These are phyloP conservation scores for Dipteronia dyeriana DNA, from an alignment of 345 rosid species.

Conservation along the genomic window DNA sequence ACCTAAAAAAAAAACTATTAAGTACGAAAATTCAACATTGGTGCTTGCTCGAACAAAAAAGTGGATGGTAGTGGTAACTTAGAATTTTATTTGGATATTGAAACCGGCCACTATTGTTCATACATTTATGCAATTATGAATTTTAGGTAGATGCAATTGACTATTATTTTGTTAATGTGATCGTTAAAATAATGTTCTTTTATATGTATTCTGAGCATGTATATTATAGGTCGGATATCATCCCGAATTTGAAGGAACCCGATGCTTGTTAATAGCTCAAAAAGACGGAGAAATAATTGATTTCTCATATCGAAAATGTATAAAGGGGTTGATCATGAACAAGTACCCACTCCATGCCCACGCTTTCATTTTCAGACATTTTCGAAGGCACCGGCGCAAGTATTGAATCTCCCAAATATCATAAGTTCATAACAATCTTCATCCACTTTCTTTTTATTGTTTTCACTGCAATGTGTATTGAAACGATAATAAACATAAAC, in stretches of 20 bases:
- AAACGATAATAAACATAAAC: too few relatives aligned
- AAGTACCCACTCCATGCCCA: slow-evolving; percentile 18
- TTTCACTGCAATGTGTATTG: too few relatives aligned
- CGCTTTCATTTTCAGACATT: slow-evolving; percentile 9
- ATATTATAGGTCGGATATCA: background rate
- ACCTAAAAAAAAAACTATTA: too few relatives aligned
- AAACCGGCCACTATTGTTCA: background rate
- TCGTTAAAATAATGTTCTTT: too few relatives aligned
- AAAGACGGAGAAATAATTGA: slow-evolving; percentile 11
- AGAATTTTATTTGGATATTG: background rate
- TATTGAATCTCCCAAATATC: background rate
- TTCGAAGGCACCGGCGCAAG: slow-evolving; percentile 6
- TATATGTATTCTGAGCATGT: background rate
- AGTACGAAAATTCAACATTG: too few relatives aligned
- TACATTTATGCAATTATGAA: background rate
- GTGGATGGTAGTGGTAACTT: too few relatives aligned
- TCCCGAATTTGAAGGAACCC: slow-evolving; percentile 6
- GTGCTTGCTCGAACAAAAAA: too few relatives aligned
- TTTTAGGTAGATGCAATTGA: background rate
- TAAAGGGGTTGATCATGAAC: slow-evolving; percentile 14
- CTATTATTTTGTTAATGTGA: too few relatives aligned
- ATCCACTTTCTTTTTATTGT: too few relatives aligned
- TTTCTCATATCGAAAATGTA: slow-evolving; percentile 17
- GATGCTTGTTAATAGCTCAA: slow-evolving; percentile 9
- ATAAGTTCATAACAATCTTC: too few relatives aligned